Conservation (phyloP, 2,329 filamentous ascomycete species). For the Penicillium nordicum region DNA sequence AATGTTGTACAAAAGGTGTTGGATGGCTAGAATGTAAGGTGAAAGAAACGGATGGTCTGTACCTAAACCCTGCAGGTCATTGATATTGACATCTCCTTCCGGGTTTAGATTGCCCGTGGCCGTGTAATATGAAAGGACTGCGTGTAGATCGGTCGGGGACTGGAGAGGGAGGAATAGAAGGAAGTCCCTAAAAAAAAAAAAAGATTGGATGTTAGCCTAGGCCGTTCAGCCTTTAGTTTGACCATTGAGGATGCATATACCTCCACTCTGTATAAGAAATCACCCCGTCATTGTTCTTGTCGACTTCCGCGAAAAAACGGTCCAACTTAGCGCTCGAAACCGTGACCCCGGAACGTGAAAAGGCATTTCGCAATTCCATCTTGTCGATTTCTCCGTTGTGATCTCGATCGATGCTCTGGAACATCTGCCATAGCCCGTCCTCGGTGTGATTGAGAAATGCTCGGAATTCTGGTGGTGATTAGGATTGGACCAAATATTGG, state of each 20-base stretch:
- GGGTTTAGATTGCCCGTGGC: constrained; percentile 83
- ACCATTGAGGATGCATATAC: constrained; percentile 53
- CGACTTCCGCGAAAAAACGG: constrained; percentile 85
- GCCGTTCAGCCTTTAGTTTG: constrained; percentile 1
- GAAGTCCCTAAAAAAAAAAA: constrained; percentile 65
- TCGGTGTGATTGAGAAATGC: constrained; percentile 85
- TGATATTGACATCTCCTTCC: constrained; percentile 91
- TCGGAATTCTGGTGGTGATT: constrained; percentile 68
- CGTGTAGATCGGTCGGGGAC: constrained; percentile 62
- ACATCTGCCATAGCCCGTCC: constrained; percentile 74
- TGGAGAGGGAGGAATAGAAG: constrained; percentile 78
- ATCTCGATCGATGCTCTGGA: constrained; percentile 81
- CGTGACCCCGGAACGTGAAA: constrained; percentile 71
- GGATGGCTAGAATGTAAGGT: constrained; percentile 33
- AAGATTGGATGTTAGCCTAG: constrained; percentile 5
- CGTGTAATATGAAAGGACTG: constrained; percentile 86
- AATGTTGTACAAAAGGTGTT: constrained; percentile 36
- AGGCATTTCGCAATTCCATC: constrained; percentile 75
- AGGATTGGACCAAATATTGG: constrained; percentile 18
- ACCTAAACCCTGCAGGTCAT: constrained; percentile 94
- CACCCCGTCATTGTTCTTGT: constrained; percentile 78
- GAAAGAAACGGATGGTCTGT: constrained; percentile 50
- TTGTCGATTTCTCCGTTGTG: constrained; percentile 82
- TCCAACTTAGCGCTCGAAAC: constrained; percentile 75
- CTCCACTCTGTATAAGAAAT: constrained; percentile 96